These are phyloP conservation scores for Penicillium sp. DNA, from an alignment of 2,329 filamentous ascomycete genomes.

Conservation along the genomic window DNA sequence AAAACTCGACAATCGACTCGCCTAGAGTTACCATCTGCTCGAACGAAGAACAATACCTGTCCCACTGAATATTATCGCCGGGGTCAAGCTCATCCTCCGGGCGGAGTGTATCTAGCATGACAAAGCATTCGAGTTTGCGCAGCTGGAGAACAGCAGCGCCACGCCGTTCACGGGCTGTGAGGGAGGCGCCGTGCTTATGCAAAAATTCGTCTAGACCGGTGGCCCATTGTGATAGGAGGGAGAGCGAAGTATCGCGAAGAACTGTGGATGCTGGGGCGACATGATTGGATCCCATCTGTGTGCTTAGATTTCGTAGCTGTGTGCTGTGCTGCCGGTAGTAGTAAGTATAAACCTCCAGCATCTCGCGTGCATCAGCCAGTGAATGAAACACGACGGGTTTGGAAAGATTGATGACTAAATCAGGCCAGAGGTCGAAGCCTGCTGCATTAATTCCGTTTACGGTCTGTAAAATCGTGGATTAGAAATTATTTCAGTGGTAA, in stretches of 20 bases:
- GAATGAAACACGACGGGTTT: slow-evolving; percentile 1
- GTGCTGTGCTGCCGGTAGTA: neutral
- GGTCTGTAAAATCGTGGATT: neutral
- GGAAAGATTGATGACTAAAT: neutral
- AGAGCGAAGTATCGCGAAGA: neutral
- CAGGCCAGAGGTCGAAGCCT: neutral
- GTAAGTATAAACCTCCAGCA: slow-evolving; percentile 6
- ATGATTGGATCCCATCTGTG: neutral
- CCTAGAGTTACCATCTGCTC: slow-evolving; percentile 26
- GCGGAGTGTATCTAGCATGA: slow-evolving; percentile 8
- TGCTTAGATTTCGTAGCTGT: neutral
- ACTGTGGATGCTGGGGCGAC: neutral
- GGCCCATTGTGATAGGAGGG: neutral
- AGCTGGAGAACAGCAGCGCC: slow-evolving; percentile 3
- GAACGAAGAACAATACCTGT: slow-evolving; percentile 24
- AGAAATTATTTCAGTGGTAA: neutral
- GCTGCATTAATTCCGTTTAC: neutral
- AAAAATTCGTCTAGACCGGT: neutral
- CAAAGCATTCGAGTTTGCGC: slow-evolving; percentile 2
- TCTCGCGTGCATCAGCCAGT: slow-evolving; percentile 2
- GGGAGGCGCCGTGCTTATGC: neutral
- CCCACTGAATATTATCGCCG: slow-evolving; percentile 20
- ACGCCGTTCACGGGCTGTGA: slow-evolving; percentile 1
- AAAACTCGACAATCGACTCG: slow-evolving; percentile 21
- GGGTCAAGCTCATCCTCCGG: slow-evolving; percentile 7